Evolutionary conservation across 495 filamentous ascomycete genomes (phyloP).

Genomic region (Podospora pseudoanserina): DNA sequence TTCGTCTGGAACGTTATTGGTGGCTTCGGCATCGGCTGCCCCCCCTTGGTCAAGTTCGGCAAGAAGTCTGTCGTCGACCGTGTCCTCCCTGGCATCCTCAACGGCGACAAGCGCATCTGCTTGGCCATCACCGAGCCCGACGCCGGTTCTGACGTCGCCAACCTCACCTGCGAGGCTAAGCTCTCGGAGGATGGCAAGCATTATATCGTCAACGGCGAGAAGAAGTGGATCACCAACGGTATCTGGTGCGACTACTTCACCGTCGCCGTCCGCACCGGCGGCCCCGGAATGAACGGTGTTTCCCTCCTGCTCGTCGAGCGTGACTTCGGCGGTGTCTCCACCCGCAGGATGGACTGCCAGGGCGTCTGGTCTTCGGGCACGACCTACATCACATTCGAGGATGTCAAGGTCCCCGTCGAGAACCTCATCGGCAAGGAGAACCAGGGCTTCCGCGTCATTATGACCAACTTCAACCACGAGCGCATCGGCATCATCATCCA

Average conservation of each 20-base stretch:
- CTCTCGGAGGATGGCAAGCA: slow-evolving; percentile 92
- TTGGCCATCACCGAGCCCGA: slow-evolving; percentile 55
- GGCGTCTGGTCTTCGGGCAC: slow-evolving; percentile 94
- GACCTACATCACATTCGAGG: slow-evolving; percentile 96
- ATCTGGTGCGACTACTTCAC: slow-evolving; percentile 97
- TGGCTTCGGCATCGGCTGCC: slow-evolving; percentile 89
- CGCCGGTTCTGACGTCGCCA: slow-evolving; percentile 76
- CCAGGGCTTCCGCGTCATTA: slow-evolving; percentile 96
- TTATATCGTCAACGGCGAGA: slow-evolving; percentile 98
- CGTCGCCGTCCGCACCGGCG: slow-evolving; percentile 86
- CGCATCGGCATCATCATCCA: slow-evolving; percentile 98
- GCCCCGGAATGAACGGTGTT: slow-evolving; percentile 83
- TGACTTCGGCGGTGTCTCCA: slow-evolving; percentile 74
- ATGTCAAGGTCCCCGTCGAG: slow-evolving; percentile 97
- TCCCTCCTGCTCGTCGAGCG: slow-evolving; percentile 83
- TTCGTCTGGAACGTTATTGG: slow-evolving; percentile 98
- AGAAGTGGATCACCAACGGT: slow-evolving; percentile 99
- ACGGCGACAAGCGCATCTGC: slow-evolving; percentile 94
- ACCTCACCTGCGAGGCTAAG: slow-evolving; percentile 91
- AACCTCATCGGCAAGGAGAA: slow-evolving; percentile 98
- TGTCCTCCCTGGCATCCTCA: slow-evolving; percentile 70
- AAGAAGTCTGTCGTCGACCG: slow-evolving; percentile 84
- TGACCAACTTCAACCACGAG: slow-evolving; percentile 99
- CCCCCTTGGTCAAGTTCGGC: slow-evolving; percentile 87
- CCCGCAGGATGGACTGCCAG: slow-evolving; percentile 95